Conservation (phyloP, 495 filamentous ascomycete genomes). For the Penicillium paradoxum region DNA sequence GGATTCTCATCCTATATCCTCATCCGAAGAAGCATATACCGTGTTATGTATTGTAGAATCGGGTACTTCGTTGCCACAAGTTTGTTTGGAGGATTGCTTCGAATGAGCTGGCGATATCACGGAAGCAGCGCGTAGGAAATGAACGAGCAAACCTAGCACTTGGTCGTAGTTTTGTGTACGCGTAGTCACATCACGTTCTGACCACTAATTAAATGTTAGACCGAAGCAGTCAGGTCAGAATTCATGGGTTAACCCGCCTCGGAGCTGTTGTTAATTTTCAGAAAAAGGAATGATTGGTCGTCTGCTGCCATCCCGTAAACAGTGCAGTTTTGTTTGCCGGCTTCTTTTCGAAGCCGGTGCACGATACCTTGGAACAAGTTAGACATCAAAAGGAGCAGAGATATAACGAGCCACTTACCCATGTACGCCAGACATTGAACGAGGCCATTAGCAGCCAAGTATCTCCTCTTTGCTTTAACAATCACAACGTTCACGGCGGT, state of each 20-base stretch:
- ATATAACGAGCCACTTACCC: neutral
- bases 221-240: too few species aligned
- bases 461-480: neutral
- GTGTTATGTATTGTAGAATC: too few species aligned
- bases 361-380: neutral
- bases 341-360: neutral
- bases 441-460: neutral
- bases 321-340: neutral
- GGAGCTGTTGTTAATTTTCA: constrained; percentile 2
- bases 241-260: neutral
- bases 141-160: neutral
- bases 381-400: neutral
- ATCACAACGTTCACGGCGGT: neutral
- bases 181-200: neutral
- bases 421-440: neutral
- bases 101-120: neutral
- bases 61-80: too few species aligned
- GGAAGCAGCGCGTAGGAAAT: neutral
- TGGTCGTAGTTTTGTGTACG: neutral
- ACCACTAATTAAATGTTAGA: neutral
- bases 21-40: too few species aligned
- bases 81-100: neutral
- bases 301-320: neutral
- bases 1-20: too few species aligned
- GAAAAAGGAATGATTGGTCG: neutral